Percentiles rank a stretch among this genome's conserved stretches.
Conservation (phyloP, 2,329 filamentous ascomycete genomes). For the Fusarium newnesense region DNA sequence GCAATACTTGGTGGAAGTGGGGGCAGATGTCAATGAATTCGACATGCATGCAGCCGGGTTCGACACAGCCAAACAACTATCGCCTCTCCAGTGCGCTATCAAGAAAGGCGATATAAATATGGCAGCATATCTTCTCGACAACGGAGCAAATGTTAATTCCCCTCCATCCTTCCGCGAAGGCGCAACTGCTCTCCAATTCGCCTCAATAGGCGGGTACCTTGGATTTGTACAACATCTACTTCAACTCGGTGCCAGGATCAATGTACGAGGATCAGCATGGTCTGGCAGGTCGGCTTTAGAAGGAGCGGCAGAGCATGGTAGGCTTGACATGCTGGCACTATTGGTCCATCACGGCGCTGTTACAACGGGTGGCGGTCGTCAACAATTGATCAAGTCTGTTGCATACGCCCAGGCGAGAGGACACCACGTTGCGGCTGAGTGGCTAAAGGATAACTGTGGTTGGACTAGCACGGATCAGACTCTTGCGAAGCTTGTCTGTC, state of each 20-base stretch:
- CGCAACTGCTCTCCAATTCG: rapidly evolving
- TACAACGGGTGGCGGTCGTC: rapidly evolving
- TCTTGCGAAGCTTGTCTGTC: neutral
- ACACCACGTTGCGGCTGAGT: rapidly evolving
- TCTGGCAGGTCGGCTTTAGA: rapidly evolving
- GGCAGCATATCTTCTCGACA: rapidly evolving
- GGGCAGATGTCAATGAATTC: neutral
- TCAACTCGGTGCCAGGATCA: neutral
- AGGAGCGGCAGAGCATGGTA: rapidly evolving
- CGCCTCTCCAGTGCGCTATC: rapidly evolving
- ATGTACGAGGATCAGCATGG: rapidly evolving
- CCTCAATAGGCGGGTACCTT: rapidly evolving
- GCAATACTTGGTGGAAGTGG: neutral
- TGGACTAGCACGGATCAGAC: rapidly evolving
- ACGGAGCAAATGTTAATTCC: rapidly evolving
- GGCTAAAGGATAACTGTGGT: rapidly evolving
- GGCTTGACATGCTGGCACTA: neutral
- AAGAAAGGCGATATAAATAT: rapidly evolving
- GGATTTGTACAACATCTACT: rapidly evolving
- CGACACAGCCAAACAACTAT: rapidly evolving
- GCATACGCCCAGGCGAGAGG: rapidly evolving
- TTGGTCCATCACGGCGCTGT: rapidly evolving
- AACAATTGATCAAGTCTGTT: neutral
- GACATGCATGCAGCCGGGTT: no score
- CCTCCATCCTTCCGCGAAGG: rapidly evolving